phyloP scores from a whole-genome alignment of 192 early-diverging fungal species.

The Backusella tarrabulga region DNA sequence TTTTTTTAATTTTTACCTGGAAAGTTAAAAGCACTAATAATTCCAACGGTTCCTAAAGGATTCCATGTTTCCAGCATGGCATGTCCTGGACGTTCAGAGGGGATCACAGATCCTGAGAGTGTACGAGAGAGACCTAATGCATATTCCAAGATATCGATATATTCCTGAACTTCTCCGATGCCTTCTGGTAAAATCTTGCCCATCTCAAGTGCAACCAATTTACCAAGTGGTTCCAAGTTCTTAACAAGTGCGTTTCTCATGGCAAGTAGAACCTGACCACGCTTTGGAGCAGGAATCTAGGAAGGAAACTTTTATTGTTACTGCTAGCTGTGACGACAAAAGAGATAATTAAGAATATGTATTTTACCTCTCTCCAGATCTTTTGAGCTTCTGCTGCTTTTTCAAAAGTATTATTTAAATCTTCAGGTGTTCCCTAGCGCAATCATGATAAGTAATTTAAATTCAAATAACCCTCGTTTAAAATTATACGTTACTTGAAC shows the following conservation, averaged over 20 bases:
- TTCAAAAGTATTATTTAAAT: conserved; percentile 63
- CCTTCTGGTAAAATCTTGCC: conserved; percentile 95
- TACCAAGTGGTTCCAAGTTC: conserved; percentile 79
- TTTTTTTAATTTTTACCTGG: conserved; percentile 45
- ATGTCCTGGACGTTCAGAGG: conserved; percentile 89
- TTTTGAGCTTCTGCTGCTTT: conserved; percentile 62
- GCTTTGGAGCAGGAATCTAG: conserved; percentile 73
- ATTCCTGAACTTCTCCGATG: conserved; percentile 94
- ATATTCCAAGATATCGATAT: conserved; percentile 92
- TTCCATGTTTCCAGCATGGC: conserved; percentile 96
- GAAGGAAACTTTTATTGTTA: background rate
- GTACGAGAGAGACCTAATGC: conserved; percentile 83
- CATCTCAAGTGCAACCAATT: conserved; percentile 88
- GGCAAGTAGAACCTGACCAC: conserved; percentile 87
- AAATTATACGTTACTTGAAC: conserved; percentile 51
- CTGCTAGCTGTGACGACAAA: background rate
- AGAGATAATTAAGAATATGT: background rate
- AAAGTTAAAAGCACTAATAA: conserved; percentile 97
- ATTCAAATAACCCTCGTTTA: too few species aligned
- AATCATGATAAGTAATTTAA: background rate
- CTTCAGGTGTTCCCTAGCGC: conserved; percentile 47
- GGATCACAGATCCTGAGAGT: conserved; percentile 81
- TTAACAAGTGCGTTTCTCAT: conserved; percentile 81
- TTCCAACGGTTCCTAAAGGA: conserved; percentile 87
- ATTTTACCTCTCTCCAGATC: conserved; percentile 55